Base-by-base conservation (phyloP, 2,329 filamentous ascomycete genomes). In the Verticillium alfalfae region DNA sequence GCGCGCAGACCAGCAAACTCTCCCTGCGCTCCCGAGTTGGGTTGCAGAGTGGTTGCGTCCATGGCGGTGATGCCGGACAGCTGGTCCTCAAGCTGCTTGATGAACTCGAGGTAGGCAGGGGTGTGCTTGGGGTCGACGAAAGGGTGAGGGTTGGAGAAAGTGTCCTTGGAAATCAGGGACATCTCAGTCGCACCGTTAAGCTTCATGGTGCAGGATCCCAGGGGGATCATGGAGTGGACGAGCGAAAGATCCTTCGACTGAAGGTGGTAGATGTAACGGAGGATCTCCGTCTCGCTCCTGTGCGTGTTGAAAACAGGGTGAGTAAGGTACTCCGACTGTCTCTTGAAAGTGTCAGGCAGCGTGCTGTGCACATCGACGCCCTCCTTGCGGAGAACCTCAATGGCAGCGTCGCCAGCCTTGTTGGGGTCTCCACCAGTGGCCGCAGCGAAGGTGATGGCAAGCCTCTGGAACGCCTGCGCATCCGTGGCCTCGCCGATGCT, bases 201-300 rank as follows among this genome's bases (percentile, higher is more conserved):
- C 82, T 98, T 98, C 94, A 98, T 98, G 15, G 94, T 98, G 81
- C 94, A 98, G 1, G 94, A 97, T 22, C 94, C 94, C 1, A 98
- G 85, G 2, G 94, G 93, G 64, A 98, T 98, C 94, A 98, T 98
- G 16, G 93, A 97, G 78, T 98, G 94, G 2, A 93, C 91, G 5
- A 97, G 83, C 1, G 94, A 97, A 15, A 98, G 80, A 72, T 98
- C 94, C 80, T 96, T 97, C 58, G 93, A 96, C 73, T 96, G 90
- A 5, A 98, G 82, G 72, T 97, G 92, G 72, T 94, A 84, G 69
- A 98, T 97, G 78, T 98, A 98, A 54, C 94, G 89, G 58, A 98
- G 81, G 69, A 98, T 85, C 76, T 97, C 92, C 0, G 94, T 97
- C 78, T 98, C 94, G 2, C 93, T 97, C 77, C 96, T 94, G 74